phyloP scores from a whole-genome alignment of 768 basidiomycete species.

The Termitomyces sp. region DNA sequence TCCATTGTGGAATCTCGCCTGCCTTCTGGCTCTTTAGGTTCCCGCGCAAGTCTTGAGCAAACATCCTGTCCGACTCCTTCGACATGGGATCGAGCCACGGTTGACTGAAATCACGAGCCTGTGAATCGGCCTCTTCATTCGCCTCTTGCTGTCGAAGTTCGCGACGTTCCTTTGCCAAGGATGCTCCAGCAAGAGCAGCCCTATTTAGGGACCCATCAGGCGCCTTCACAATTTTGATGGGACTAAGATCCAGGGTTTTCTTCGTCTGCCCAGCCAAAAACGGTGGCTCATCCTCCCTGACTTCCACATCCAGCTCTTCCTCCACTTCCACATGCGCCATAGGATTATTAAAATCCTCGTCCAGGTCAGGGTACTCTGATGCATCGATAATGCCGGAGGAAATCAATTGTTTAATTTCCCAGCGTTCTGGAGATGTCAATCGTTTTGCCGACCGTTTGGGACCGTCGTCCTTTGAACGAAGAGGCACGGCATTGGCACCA shows the following conservation, averaged over 20 bases:
- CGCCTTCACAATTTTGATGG: slow-evolving; percentile 97
- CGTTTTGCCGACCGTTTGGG: slow-evolving; percentile 79
- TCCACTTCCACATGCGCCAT: slow-evolving; percentile 82
- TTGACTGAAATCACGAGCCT: slow-evolving; percentile 89
- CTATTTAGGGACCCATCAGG: slow-evolving; percentile 96
- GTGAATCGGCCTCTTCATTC: slow-evolving; percentile 91
- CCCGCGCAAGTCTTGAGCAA: slow-evolving; percentile 89
- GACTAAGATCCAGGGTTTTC: slow-evolving; percentile 89
- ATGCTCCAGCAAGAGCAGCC: slow-evolving; percentile 90
- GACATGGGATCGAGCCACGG: slow-evolving; percentile 99
- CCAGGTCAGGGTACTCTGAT: slow-evolving; percentile 90
- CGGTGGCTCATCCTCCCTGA: slow-evolving; percentile 93
- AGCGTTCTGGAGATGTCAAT: slow-evolving; percentile 92
- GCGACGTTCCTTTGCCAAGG: slow-evolving; percentile 90
- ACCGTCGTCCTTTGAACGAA: slow-evolving; percentile 48
- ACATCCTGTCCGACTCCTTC: slow-evolving; percentile 75
- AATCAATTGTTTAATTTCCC: slow-evolving; percentile 99
- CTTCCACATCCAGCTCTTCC: slow-evolving; percentile 95
- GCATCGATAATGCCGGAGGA: slow-evolving; percentile 90
- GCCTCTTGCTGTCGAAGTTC: slow-evolving; percentile 92
- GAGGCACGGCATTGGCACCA: slow-evolving; percentile 84
- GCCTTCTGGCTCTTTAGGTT: slow-evolving; percentile 79
- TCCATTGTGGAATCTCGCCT: slow-evolving; percentile 84
- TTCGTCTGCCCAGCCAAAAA: slow-evolving; percentile 97
- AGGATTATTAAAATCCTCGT: slow-evolving; percentile 78